Conservation (phyloP, 352 stramenopile genomes). For the Pythium dissotocum region DNA sequence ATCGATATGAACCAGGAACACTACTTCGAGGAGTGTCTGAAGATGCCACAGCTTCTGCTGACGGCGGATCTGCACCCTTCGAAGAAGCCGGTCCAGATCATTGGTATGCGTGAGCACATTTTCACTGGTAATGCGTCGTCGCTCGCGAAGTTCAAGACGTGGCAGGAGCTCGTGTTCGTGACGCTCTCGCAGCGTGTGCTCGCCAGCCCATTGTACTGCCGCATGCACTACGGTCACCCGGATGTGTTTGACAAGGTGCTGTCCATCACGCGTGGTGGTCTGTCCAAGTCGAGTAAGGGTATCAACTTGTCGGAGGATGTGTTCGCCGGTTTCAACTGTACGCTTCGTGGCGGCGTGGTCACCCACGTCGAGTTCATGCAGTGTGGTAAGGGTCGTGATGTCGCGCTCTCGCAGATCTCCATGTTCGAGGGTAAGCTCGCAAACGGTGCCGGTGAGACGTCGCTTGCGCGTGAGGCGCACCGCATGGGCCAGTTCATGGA, state of each 20-base stretch:
- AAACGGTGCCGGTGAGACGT: constrained; percentile 81
- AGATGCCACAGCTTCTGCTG: constrained; percentile 81
- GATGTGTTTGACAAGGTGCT: constrained; percentile 86
- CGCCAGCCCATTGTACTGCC: constrained; percentile 66
- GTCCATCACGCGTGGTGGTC: constrained; percentile 67
- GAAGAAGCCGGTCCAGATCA: constrained; percentile 75
- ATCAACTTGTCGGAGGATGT: constrained; percentile 89
- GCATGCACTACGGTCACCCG: constrained; percentile 85
- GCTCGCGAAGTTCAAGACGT: constrained; percentile 84
- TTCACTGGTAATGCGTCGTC: constrained; percentile 85
- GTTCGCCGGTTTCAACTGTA: constrained; percentile 83
- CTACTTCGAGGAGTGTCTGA: constrained; percentile 86
- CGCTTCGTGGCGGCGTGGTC: constrained; percentile 69
- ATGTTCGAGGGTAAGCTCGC: constrained; percentile 88
- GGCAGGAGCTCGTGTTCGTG: constrained; percentile 85
- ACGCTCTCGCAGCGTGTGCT: constrained; percentile 83
- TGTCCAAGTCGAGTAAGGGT: constrained; percentile 81
- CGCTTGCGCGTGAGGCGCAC: constrained; percentile 72
- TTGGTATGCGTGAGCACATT: constrained; percentile 88
- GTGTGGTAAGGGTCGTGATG: constrained; percentile 84
- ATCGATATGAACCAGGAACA: constrained; percentile 91
- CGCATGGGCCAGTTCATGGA: constrained; percentile 87
- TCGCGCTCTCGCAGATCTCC: constrained; percentile 83
- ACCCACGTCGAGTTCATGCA: constrained; percentile 89
- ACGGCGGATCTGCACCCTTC: constrained; percentile 70